Evolutionary conservation across 2,329 filamentous ascomycete species (phyloP).

Genomic region (Chaetothyriales sp.): DNA sequence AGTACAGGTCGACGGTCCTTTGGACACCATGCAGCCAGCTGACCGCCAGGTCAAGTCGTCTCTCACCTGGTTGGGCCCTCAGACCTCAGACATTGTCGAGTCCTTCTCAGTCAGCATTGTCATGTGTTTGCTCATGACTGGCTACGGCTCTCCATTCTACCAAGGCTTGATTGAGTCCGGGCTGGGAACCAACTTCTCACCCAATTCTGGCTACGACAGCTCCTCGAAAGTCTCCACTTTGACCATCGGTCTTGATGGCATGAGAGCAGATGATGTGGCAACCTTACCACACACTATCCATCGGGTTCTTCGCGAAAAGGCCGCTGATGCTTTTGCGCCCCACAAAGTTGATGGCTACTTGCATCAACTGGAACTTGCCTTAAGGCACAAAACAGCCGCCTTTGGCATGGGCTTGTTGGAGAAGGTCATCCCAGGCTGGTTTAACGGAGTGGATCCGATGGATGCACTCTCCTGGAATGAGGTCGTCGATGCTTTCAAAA

Average conservation of each 20-base stretch:
- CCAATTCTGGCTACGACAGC: slow-evolving; percentile 81
- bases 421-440: slow-evolving; percentile 81
- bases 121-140: slow-evolving; percentile 73
- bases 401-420: slow-evolving; percentile 89
- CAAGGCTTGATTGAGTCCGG: slow-evolving; percentile 75
- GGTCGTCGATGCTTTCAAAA: slow-evolving; percentile 68
- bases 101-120: slow-evolving; percentile 75
- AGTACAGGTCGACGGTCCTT: slow-evolving; percentile 61
- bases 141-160: slow-evolving; percentile 89
- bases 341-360: slow-evolving; percentile 86
- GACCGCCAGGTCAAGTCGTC: slow-evolving; percentile 90
- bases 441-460: slow-evolving; percentile 87
- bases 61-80: slow-evolving; percentile 77
- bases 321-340: slow-evolving; percentile 66
- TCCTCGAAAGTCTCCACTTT: slow-evolving; percentile 67
- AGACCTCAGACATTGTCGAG: slow-evolving; percentile 68
- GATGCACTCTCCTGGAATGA: slow-evolving; percentile 84
- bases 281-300: slow-evolving; percentile 62
- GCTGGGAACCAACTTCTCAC: slow-evolving; percentile 82
- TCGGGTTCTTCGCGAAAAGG: slow-evolving; percentile 53
- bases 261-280: slow-evolving; percentile 61
- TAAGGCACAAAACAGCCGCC: slow-evolving; percentile 92
- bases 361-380: slow-evolving; percentile 78
- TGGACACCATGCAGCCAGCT: slow-evolving; percentile 71
- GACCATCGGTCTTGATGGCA: slow-evolving; percentile 81